phyloP scores from a whole-genome alignment of 495 filamentous ascomycete species.

The Podospora pseudopauciseta region DNA sequence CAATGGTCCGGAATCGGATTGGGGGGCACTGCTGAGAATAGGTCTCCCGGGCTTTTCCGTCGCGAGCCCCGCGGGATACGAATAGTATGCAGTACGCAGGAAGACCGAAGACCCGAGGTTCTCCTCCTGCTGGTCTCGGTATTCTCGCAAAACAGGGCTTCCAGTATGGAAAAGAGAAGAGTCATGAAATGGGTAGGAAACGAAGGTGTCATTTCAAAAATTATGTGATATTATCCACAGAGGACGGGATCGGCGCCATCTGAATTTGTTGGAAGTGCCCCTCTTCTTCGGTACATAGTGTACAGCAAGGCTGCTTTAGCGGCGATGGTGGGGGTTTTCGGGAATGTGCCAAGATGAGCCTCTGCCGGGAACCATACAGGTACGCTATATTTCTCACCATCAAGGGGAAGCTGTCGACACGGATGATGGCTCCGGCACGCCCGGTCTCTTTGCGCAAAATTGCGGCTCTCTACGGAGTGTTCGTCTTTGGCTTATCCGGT shows the following conservation, averaged over 20 bases:
- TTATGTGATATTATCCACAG: neutral
- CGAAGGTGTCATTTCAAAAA: neutral
- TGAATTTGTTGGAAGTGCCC: neutral
- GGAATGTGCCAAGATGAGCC: neutral
- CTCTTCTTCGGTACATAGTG: neutral
- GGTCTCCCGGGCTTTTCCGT: neutral
- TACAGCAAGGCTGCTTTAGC: neutral
- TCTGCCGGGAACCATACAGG: neutral
- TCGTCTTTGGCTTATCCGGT: neutral
- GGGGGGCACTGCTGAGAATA: neutral
- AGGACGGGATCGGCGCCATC: neutral
- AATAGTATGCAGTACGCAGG: neutral
- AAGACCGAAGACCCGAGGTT: neutral
- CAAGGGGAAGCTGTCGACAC: neutral
- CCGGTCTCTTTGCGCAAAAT: neutral
- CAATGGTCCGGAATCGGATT: slow-evolving; percentile 8
- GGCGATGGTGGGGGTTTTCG: neutral
- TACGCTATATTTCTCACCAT: neutral
- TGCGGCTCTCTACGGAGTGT: neutral
- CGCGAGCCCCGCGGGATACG: neutral
- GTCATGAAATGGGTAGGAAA: neutral
- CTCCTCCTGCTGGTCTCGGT: neutral
- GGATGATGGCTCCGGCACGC: neutral
- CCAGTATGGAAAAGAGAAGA: neutral
- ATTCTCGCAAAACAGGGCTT: neutral